These are phyloP conservation scores for Chlamydomonas sp. DNA, from an alignment of 139 green algal genomes.

Conservation along the genomic window DNA sequence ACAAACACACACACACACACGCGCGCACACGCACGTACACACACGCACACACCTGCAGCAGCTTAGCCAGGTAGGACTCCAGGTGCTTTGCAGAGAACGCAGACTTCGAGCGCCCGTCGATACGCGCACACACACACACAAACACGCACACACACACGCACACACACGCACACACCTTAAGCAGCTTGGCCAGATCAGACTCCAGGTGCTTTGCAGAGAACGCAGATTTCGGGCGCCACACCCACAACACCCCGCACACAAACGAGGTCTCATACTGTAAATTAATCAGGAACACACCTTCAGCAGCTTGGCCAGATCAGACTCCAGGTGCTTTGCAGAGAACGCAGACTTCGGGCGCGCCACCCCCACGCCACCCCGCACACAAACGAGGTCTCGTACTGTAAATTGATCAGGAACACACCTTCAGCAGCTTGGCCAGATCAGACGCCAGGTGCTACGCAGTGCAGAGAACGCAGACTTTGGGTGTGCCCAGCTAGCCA, in stretches of 20 bases:
- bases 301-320: conserved; percentile 59
- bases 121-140: conserved; percentile 52
- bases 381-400: background rate
- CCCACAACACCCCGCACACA: too few species aligned
- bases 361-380: too few species aligned
- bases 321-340: conserved; percentile 58
- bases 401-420: conserved; percentile 7
- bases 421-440: conserved; percentile 56
- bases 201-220: conserved; percentile 72
- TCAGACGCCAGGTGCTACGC: conserved; percentile 70
- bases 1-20: too few species aligned
- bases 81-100: conserved; percentile 67
- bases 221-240: too few species aligned
- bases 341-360: conserved; percentile 54
- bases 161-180: conserved; percentile 1
- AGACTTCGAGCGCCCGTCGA: conserved; percentile 35
- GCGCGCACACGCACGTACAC: background rate
- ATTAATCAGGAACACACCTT: conserved; percentile 26
- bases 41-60: conserved; percentile 42
- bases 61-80: conserved; percentile 55
- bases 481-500: too few species aligned
- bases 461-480: conserved; percentile 49
- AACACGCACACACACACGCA: too few species aligned
- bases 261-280: background rate
- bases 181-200: conserved; percentile 42